Conservation (phyloP, 1,139 yeast genomes). For the Lodderomyces elongisporus region DNA sequence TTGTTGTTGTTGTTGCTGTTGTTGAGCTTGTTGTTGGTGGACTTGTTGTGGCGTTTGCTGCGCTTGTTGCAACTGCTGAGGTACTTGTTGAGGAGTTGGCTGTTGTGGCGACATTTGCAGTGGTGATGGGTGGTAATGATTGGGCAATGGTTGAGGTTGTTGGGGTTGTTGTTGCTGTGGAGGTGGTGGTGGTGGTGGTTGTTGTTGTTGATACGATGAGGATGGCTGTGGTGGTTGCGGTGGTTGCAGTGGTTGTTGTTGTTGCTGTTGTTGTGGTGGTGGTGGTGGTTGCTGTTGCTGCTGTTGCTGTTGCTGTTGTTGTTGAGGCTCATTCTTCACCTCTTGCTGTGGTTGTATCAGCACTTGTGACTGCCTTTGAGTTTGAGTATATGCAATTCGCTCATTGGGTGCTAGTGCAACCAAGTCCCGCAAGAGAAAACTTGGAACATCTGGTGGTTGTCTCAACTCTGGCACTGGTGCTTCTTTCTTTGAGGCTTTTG, state of each 20-base stretch:
- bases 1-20: constrained; percentile 11
- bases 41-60: constrained; percentile 8
- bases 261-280: constrained; percentile 13
- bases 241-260: constrained; percentile 13
- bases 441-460: constrained; percentile 49
- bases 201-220: too few species aligned
- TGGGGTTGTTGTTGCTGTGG: constrained; percentile 12
- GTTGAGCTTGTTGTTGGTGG: constrained; percentile 9
- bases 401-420: constrained; percentile 41
- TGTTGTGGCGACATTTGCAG: constrained; percentile 8
- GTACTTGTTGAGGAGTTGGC: constrained; percentile 9
- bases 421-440: constrained; percentile 41
- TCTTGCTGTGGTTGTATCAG: constrained; percentile 7
- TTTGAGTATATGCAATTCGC: constrained; percentile 35
- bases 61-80: constrained; percentile 9
- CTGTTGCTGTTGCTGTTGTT: constrained; percentile 8
- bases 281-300: constrained; percentile 10
- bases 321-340: constrained; percentile 6
- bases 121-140: constrained; percentile 2
- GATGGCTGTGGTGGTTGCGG: constrained; percentile 10
- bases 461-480: constrained; percentile 42
- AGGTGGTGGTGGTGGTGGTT: constrained; percentile 9
- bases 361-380: constrained; percentile 12
- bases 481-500: constrained; percentile 38
- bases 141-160: constrained; percentile 10